Conservation (phyloP, 179 eudicot species). For the Camellia oleifera region DNA sequence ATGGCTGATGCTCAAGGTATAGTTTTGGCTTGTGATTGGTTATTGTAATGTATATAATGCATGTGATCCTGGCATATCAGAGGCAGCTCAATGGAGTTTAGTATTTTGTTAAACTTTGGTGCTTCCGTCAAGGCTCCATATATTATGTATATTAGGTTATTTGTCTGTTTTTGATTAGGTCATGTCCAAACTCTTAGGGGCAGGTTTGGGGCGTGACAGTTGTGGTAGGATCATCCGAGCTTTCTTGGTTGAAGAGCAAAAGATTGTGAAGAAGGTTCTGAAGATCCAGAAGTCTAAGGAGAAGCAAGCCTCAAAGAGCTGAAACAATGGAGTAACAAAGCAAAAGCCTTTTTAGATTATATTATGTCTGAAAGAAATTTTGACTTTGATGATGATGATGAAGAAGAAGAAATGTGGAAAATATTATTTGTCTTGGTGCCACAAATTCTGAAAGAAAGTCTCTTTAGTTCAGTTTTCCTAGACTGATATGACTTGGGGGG, state of each 20-base stretch:
- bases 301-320: slow-evolving; percentile 45
- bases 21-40: too few species aligned
- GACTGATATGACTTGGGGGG: too few species aligned
- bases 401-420: slow-evolving; percentile 10
- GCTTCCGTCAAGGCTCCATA: too few species aligned
- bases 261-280: slow-evolving; percentile 86
- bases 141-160: too few species aligned
- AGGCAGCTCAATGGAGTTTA: too few species aligned
- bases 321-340: neutral
- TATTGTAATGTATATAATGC: too few species aligned
- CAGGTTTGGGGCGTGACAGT: too few species aligned
- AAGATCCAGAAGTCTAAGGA: slow-evolving; percentile 79
- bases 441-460: neutral
- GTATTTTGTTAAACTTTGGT: too few species aligned
- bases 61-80: too few species aligned
- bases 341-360: slow-evolving; percentile 1
- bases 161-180: too few species aligned
- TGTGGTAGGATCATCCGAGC: slow-evolving; percentile 61
- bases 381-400: slow-evolving; percentile 15
- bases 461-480: neutral
- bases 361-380: slow-evolving; percentile 4
- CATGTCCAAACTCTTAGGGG: too few species aligned
- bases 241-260: slow-evolving; percentile 83
- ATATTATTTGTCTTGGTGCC: neutral
- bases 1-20: too few species aligned